phyloP scores from a whole-genome alignment of 305 asterid species.

The Ruellia speciosa region DNA sequence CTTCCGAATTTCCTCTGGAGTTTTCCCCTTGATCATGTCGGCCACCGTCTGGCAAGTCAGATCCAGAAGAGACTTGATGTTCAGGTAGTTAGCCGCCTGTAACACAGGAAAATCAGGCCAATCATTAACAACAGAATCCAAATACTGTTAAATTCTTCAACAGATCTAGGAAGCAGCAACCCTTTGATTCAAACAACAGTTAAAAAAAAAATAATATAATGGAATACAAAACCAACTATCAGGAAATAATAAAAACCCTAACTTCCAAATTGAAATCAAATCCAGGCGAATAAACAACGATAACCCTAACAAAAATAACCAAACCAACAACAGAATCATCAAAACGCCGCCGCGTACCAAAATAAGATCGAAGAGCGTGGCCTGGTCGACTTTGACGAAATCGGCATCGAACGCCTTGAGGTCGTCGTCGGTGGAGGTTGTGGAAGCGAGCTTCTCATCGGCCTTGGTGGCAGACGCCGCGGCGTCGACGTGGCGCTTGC shows the following conservation, averaged over 20 bases:
- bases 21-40: conserved; percentile 40
- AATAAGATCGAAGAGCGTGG: conserved; percentile 39
- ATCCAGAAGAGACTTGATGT: conserved; percentile 39
- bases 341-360: conserved; percentile 26
- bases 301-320: neutral
- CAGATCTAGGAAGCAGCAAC: neutral
- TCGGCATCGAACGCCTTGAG: conserved; percentile 40
- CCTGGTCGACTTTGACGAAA: conserved; percentile 42
- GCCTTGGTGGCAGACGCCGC: conserved; percentile 13
- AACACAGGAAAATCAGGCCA: conserved; percentile 7
- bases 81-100: conserved; percentile 49
- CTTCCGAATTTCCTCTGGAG: conserved; percentile 38
- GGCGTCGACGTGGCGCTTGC: conserved; percentile 37
- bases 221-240: conserved; percentile 6
- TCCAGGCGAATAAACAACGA: neutral
- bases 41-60: conserved; percentile 43
- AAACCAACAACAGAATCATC: neutral
- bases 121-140: neutral
- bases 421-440: conserved; percentile 28
- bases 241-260: conserved; percentile 19
- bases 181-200: neutral
- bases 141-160: neutral
- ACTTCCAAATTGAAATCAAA: conserved; percentile 14
- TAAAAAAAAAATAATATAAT: neutral
- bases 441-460: conserved; percentile 23